Evolutionary conservation across 148 eudicot genomes (phyloP), one percentile per base, ranked within the genome.

Genomic region (Beta vulgaris): DNA sequence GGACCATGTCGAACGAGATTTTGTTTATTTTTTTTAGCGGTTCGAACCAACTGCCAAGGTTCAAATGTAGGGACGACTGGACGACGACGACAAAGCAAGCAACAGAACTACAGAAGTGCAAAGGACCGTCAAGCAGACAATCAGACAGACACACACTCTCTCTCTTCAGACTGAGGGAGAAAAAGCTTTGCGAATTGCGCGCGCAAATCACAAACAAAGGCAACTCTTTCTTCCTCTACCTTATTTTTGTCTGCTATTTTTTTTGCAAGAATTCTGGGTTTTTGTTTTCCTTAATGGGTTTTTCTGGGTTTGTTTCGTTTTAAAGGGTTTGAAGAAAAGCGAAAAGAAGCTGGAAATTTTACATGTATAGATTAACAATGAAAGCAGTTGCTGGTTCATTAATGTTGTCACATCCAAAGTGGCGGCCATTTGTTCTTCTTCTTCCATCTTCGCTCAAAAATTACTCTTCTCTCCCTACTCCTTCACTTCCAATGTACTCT

Each of bases 391-490:
- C 57, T 23, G 80, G 68, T 68, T 73, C 82, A 65, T 15, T 37
- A 15, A 8, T 68, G 69, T 4, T 69, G 35, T 71, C 70, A 3
- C 2, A 73, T 1, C 83, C 82, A 28, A 82, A 72, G 76, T 85
- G 87, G 85, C 73, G 85, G 13, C 81, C 85, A 13, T 37, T 82
- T 43, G n/a, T 76, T 57, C 74, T 79, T 51, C 78, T 82, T 69
- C 79, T 84, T 32, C 82, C 78, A 23, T 65, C 69, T 73, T 59
- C 70, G 37, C 18, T 63, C 6, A 32, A 49, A 71, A 68, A 10
- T 32, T 44, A 29, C 78, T 73, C 70, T 51, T 79, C 68, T 64
- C 63, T 73, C 61, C 6, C 62, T 58, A 48, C 81, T 13, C 43
- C 79, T 69, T 71, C 78, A 13, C 37, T 72, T 21, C 75, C 51